Evolutionary conservation across 331 rosid species (phyloP).

Genomic region (Telfairia occidentalis): DNA sequence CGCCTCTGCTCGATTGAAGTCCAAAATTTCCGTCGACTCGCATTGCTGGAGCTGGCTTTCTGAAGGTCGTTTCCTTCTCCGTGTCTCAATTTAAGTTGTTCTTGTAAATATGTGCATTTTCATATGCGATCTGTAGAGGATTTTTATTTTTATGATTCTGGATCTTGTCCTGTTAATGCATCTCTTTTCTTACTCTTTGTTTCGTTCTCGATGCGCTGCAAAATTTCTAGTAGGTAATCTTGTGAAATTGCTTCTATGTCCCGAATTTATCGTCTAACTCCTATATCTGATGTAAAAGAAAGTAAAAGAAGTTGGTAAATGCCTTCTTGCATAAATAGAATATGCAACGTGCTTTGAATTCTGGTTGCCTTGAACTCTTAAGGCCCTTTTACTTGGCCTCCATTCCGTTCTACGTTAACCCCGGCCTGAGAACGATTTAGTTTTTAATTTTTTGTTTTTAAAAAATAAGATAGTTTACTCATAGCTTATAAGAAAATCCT

Average conservation of each 20-base stretch:
- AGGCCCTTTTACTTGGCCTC: neutral
- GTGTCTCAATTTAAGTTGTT: neutral
- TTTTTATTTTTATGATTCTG: neutral
- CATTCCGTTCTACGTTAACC: neutral
- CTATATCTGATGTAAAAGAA: neutral
- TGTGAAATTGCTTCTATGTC: neutral
- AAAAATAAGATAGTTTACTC: neutral
- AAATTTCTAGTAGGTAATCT: neutral
- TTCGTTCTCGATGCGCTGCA: neutral
- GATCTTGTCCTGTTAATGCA: neutral
- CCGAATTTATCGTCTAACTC: neutral
- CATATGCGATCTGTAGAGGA: neutral
- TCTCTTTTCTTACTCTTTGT: neutral
- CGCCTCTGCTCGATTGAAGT: conserved; percentile 79
- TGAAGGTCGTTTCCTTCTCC: conserved; percentile 38
- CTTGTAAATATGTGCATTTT: neutral
- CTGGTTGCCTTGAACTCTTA: neutral
- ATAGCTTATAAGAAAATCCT: neutral
- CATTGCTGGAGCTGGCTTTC: conserved; percentile 80
- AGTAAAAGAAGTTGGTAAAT: neutral
- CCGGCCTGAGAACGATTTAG: neutral
- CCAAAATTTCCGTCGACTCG: conserved; percentile 63
- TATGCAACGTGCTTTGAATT: neutral
- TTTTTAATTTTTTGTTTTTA: neutral
- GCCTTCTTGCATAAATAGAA: neutral